These are phyloP conservation scores for Mycena sp. DNA, from an alignment of 1,284 basidiomycete genomes.

Conservation along the genomic window DNA sequence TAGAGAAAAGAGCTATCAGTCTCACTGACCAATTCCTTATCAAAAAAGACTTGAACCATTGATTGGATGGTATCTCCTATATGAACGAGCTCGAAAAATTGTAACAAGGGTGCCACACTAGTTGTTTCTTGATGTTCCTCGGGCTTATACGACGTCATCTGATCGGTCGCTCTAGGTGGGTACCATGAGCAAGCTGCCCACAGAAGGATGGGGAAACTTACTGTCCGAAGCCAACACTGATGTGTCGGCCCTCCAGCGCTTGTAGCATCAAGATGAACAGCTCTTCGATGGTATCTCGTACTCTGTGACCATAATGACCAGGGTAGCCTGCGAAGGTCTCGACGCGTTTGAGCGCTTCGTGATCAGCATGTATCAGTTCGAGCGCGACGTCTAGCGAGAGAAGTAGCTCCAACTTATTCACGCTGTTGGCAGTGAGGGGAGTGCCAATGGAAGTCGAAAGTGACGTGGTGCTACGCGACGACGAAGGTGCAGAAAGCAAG, in stretches of 20 bases:
- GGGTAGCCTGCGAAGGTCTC: slow-evolving; percentile 92
- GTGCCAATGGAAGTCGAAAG: slow-evolving; percentile 19
- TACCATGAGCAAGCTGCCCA: neutral
- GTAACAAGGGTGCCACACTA: slow-evolving; percentile 89
- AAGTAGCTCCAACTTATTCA: slow-evolving; percentile 83
- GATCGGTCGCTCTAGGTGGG: slow-evolving; percentile 73
- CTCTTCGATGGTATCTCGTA: slow-evolving; percentile 92
- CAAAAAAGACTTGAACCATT: slow-evolving; percentile 98
- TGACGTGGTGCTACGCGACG: slow-evolving; percentile 24
- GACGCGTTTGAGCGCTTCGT: slow-evolving; percentile 90
- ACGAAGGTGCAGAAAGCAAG: slow-evolving; percentile 17
- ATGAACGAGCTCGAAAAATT: slow-evolving; percentile 98
- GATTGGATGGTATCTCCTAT: slow-evolving; percentile 97
- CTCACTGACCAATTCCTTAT: slow-evolving; percentile 84
- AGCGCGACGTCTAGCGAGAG: slow-evolving; percentile 93
- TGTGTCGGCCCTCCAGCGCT: slow-evolving; percentile 82
- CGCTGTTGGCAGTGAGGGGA: slow-evolving; percentile 36
- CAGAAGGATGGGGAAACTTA: slow-evolving; percentile 48
- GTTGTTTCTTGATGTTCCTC: slow-evolving; percentile 82
- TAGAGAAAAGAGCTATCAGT: neutral
- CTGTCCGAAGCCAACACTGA: slow-evolving; percentile 87
- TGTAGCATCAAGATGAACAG: slow-evolving; percentile 88
- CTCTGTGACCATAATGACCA: slow-evolving; percentile 81
- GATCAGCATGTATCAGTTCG: slow-evolving; percentile 91
- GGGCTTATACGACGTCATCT: slow-evolving; percentile 90